These are phyloP conservation scores for Spathaspora hagerdaliae DNA, from an alignment of 805 yeast species.

Conservation along the genomic window DNA sequence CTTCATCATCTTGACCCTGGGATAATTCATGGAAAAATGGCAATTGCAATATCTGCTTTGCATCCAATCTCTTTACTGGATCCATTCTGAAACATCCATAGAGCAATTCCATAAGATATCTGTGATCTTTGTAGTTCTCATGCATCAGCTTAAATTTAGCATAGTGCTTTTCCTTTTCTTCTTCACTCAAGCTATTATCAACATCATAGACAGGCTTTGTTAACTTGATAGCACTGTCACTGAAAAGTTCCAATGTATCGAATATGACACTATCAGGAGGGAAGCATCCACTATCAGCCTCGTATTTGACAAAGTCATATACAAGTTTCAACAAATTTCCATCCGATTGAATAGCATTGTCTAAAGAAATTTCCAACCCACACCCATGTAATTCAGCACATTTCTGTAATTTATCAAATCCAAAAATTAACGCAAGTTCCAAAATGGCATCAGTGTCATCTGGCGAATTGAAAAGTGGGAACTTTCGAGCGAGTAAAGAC, in stretches of 20 bases:
- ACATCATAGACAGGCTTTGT: slow-evolving; percentile 17
- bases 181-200: slow-evolving; percentile 4
- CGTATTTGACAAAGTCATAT: slow-evolving; percentile 28
- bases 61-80: slow-evolving; percentile 52
- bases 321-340: slow-evolving; percentile 33
- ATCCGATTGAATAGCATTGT: slow-evolving; percentile 12
- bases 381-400: slow-evolving; percentile 86
- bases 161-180: slow-evolving; percentile 8
- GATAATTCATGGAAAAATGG: slow-evolving; percentile 54
- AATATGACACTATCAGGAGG: slow-evolving; percentile 70
- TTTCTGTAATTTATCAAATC: slow-evolving; percentile 63
- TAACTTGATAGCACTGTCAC: slow-evolving; percentile 34
- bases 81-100: slow-evolving; percentile 56
- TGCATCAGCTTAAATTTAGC: slow-evolving; percentile 14
- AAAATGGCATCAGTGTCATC: slow-evolving; percentile 91
- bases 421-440: slow-evolving; percentile 80
- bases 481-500: slow-evolving; percentile 72
- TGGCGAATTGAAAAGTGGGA: slow-evolving; percentile 90
- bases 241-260: slow-evolving; percentile 55
- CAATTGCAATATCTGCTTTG: slow-evolving; percentile 51
- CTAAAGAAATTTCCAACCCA: slow-evolving; percentile 58
- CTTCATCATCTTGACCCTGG: slow-evolving; percentile 17
- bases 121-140: slow-evolving; percentile 36
- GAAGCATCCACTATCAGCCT: slow-evolving; percentile 54
- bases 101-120: slow-evolving; percentile 51